Evolutionary conservation across 352 stramenopile genomes (phyloP).

Genomic region (Phytophthora citricola): DNA sequence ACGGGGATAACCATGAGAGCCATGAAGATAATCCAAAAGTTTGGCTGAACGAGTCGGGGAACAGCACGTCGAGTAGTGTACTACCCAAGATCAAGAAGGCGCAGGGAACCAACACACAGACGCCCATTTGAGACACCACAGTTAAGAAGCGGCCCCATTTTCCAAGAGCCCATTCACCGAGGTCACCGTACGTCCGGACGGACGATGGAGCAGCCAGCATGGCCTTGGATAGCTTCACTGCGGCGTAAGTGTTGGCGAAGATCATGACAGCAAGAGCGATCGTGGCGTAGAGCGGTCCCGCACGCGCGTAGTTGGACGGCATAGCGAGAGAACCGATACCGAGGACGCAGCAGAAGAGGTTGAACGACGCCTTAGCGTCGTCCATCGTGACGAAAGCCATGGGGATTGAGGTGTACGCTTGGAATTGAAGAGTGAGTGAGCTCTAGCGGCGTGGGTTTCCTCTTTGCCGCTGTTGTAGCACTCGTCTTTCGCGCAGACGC

Average conservation of each 20-base stretch:
- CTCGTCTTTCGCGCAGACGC: conserved; percentile 15
- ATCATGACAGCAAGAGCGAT: conserved; percentile 23
- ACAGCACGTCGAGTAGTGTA: conserved; percentile 25
- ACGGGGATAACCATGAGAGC: conserved; percentile 23
- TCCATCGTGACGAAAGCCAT: conserved; percentile 17
- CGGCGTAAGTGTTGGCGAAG: conserved; percentile 25
- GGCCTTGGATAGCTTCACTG: conserved; percentile 16
- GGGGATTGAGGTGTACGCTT: neutral
- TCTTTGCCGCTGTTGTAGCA: neutral
- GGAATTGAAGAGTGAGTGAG: conserved; percentile 11
- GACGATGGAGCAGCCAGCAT: conserved; percentile 28
- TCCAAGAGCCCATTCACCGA: conserved; percentile 22
- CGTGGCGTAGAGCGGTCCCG: conserved; percentile 20
- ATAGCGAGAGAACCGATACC: conserved; percentile 28
- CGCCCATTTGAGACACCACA: conserved; percentile 25
- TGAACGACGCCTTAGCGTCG: conserved; percentile 18
- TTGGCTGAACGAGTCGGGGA: conserved; percentile 23
- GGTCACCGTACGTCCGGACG: conserved; percentile 22
- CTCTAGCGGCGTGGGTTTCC: neutral
- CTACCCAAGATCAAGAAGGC: conserved; percentile 26
- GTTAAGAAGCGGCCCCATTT: conserved; percentile 27
- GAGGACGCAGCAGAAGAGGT: conserved; percentile 25
- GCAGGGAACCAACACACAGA: conserved; percentile 17
- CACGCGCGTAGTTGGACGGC: conserved; percentile 24
- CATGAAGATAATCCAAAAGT: conserved; percentile 33